Evolutionary conservation across 306 rosid genomes (phyloP).

Genomic region (Trifolium subterraneum): DNA sequence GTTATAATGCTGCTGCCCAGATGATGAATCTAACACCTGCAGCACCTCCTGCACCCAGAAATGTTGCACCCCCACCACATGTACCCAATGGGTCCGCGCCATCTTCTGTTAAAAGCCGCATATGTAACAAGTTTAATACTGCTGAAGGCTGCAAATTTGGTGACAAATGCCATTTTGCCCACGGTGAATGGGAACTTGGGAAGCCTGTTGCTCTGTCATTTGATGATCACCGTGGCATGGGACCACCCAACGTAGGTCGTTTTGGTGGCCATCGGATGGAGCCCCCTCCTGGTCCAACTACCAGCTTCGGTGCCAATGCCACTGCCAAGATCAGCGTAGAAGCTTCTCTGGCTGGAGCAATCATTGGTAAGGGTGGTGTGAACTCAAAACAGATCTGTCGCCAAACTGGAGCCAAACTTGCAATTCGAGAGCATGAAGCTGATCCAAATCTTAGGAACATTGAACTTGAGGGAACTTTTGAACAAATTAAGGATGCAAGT

Average conservation of each 20-base stretch:
- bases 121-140: conserved; percentile 74
- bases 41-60: conserved; percentile 66
- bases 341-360: conserved; percentile 94
- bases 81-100: conserved; percentile 65
- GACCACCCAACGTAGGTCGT: conserved; percentile 57
- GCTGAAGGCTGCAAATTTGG: conserved; percentile 99
- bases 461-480: conserved; percentile 93
- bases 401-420: conserved; percentile 93
- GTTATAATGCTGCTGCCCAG: conserved; percentile 89
- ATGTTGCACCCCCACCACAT: conserved; percentile 52
- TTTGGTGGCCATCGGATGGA: conserved; percentile 61
- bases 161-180: conserved; percentile 94
- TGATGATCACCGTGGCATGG: conserved; percentile 68
- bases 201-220: conserved; percentile 60
- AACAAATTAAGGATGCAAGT: conserved; percentile 89
- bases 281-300: conserved; percentile 65
- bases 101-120: conserved; percentile 66
- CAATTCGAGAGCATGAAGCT: conserved; percentile 88
- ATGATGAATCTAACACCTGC: conserved; percentile 85
- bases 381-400: conserved; percentile 96
- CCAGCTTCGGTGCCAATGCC: conserved; percentile 88
- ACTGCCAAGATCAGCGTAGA: conserved; percentile 97
- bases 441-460: conserved; percentile 82
- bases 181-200: conserved; percentile 96
- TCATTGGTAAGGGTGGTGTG: conserved; percentile 96